These are phyloP conservation scores for Monosporozyma siamensis DNA, from an alignment of 805 yeast species.

Conservation along the genomic window DNA sequence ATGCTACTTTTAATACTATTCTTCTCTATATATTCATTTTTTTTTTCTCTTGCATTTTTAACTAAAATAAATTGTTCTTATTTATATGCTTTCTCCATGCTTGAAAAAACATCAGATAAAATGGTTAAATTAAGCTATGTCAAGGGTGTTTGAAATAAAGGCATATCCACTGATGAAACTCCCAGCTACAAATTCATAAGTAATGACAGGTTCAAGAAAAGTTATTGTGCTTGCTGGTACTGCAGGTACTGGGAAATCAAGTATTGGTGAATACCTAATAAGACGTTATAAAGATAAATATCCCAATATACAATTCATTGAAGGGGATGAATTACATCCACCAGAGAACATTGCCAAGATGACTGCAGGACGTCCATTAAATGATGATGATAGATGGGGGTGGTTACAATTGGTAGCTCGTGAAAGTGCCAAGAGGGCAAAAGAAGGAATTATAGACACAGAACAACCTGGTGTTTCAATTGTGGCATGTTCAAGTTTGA, in stretches of 20 bases:
- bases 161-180: neutral
- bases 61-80: no score
- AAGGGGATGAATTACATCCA: slow-evolving; percentile 83
- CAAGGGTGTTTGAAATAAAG: no score
- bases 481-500: slow-evolving; percentile 80
- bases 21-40: neutral
- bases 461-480: slow-evolving; percentile 33
- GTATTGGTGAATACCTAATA: slow-evolving; percentile 52
- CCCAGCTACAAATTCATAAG: neutral
- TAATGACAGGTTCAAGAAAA: slow-evolving; percentile 5
- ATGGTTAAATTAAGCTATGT: no score
- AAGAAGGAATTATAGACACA: neutral
- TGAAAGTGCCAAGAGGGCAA: slow-evolving; percentile 34
- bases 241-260: slow-evolving; percentile 91
- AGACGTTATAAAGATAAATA: slow-evolving; percentile 17
- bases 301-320: slow-evolving; percentile 52
- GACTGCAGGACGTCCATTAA: slow-evolving; percentile 69
- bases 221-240: slow-evolving; percentile 83
- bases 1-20: neutral
- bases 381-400: slow-evolving; percentile 87
- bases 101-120: no score
- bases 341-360: slow-evolving; percentile 66
- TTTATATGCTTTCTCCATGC: no score
- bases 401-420: slow-evolving; percentile 59
- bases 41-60: neutral